phyloP scores from a whole-genome alignment of 352 stramenopile genomes.

The Phytophthora podocarpi region DNA sequence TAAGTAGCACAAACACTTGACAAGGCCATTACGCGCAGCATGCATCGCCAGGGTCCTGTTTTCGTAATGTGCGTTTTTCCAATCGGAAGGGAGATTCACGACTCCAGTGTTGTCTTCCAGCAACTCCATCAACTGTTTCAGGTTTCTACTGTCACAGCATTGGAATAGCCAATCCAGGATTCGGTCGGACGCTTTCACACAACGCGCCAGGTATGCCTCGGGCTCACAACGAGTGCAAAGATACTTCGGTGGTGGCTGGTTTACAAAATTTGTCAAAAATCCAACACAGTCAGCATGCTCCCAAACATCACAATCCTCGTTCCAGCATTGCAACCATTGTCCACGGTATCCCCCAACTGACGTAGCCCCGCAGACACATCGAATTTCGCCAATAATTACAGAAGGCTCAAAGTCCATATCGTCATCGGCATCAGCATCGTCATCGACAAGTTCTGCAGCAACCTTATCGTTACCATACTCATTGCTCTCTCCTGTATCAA shows the following conservation, averaged over 20 bases:
- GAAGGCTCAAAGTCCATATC: conserved; percentile 25
- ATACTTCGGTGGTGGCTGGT: conserved; percentile 32
- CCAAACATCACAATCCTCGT: conserved; percentile 64
- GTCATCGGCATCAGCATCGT: conserved; percentile 15
- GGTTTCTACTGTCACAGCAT: conserved; percentile 68
- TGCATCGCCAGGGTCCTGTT: conserved; percentile 61
- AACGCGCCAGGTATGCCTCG: conserved; percentile 36
- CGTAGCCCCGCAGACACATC: conserved; percentile 57
- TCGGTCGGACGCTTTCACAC: conserved; percentile 24
- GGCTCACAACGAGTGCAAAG: conserved; percentile 58
- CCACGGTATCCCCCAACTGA: conserved; percentile 58
- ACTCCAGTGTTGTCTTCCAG: conserved; percentile 34
- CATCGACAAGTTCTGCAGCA: conserved; percentile 10
- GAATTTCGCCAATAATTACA: conserved; percentile 52
- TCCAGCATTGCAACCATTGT: conserved; percentile 73
- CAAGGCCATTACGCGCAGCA: conserved; percentile 44
- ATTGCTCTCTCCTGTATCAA: neutral
- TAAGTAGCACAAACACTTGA: conserved; percentile 45
- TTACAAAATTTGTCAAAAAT: conserved; percentile 36
- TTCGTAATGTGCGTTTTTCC: conserved; percentile 38
- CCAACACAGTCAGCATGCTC: conserved; percentile 80
- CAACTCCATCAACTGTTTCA: conserved; percentile 54
- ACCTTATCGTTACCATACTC: neutral
- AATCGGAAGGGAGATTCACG: conserved; percentile 35
- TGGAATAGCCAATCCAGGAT: conserved; percentile 69